Conservation (phyloP, 2,329 filamentous ascomycete species). For the Sporothrix euskadiensis region DNA sequence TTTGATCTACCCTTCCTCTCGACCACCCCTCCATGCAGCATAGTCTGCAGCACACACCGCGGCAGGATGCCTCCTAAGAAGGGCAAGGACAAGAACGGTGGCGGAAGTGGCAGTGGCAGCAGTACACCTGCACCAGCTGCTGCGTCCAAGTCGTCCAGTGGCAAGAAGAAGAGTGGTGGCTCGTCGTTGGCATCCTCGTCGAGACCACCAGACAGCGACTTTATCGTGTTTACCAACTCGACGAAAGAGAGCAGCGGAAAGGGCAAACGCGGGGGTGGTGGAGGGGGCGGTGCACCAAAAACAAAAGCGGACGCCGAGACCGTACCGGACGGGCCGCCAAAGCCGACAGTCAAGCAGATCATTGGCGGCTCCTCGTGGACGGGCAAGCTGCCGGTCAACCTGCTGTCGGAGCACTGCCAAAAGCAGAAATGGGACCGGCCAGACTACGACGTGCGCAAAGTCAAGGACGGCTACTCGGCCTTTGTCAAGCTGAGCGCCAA, state of each 20-base stretch:
- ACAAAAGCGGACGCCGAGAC: slow-evolving; percentile 34
- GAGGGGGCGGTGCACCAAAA: background rate
- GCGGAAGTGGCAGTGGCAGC: slow-evolving; percentile 23
- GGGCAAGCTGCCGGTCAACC: slow-evolving; percentile 89
- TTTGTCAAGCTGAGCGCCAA: slow-evolving; percentile 74
- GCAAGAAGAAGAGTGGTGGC: slow-evolving; percentile 30
- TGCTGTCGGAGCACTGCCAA: slow-evolving; percentile 91
- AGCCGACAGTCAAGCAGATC: slow-evolving; percentile 71
- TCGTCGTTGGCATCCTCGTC: slow-evolving; percentile 32
- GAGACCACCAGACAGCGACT: slow-evolving; percentile 50
- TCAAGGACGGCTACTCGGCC: slow-evolving; percentile 72
- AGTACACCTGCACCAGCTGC: slow-evolving; percentile 23
- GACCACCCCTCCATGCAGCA: slow-evolving; percentile 4
- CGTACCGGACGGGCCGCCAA: slow-evolving; percentile 47
- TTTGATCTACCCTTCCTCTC: too few relatives aligned
- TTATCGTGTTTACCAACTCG: slow-evolving; percentile 60
- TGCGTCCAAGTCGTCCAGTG: background rate
- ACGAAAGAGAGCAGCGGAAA: slow-evolving; percentile 52
- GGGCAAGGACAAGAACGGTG: slow-evolving; percentile 25
- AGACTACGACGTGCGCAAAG: slow-evolving; percentile 81
- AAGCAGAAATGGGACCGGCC: slow-evolving; percentile 95
- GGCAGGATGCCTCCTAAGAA: slow-evolving; percentile 31
- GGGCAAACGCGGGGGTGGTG: slow-evolving; percentile 38
- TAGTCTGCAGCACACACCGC: slow-evolving; percentile 9
- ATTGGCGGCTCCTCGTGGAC: slow-evolving; percentile 97